phyloP scores from a whole-genome alignment of 2,329 filamentous ascomycete species.

The Fusarium ambrosium region DNA sequence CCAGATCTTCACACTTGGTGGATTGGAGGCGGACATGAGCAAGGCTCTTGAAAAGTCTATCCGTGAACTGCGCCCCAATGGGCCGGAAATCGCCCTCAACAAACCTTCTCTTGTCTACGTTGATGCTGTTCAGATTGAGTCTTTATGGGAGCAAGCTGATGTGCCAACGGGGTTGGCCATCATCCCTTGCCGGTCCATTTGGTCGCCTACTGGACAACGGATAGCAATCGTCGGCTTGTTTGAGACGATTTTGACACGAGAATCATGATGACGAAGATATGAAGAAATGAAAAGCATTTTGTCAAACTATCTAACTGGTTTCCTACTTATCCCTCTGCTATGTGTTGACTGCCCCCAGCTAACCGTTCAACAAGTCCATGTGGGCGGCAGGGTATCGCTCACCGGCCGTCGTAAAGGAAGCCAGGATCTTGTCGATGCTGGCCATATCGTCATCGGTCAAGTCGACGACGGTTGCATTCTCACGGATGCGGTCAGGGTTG shows the following conservation, averaged over 20 bases:
- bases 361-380: constrained; percentile 38
- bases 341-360: constrained; percentile 1
- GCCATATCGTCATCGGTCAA: constrained; percentile 64
- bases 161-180: constrained; percentile 31
- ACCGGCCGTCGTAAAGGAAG: constrained; percentile 62
- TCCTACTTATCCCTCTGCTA: neutral
- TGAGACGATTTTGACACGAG: constrained; percentile 34
- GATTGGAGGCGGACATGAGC: constrained; percentile 35
- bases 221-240: constrained; percentile 53
- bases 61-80: constrained; percentile 31
- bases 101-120: constrained; percentile 52
- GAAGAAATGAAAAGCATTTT: constrained; percentile 15
- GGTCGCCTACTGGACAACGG: constrained; percentile 50
- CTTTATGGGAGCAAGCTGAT: constrained; percentile 29
- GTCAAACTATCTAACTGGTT: neutral
- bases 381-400: constrained; percentile 59
- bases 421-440: constrained; percentile 64
- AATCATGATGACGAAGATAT: constrained; percentile 25
- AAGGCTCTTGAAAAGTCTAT: constrained; percentile 44
- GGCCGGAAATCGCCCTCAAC: constrained; percentile 6
- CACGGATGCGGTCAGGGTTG: constrained; percentile 66
- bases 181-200: constrained; percentile 56
- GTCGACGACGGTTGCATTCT: constrained; percentile 68
- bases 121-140: constrained; percentile 41
- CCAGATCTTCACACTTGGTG: neutral